Evolutionary conservation across 495 filamentous ascomycete genomes (phyloP).

Genomic region (Podospora appendiculata): DNA sequence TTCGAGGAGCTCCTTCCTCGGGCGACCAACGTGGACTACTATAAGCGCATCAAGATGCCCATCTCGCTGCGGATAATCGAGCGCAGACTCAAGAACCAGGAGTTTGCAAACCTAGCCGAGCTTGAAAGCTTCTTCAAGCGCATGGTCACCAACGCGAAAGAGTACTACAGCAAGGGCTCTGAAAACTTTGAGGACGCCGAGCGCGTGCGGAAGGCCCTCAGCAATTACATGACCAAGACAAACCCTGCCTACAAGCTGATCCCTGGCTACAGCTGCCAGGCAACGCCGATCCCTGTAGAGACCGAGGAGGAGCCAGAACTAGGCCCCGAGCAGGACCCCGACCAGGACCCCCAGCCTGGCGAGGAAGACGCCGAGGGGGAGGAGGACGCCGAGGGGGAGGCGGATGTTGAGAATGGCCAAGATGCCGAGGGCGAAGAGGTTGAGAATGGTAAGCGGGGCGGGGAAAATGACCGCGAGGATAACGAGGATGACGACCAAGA

Average conservation of each 20-base stretch:
- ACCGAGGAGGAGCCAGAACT: conserved; percentile 18
- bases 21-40: conserved; percentile 62
- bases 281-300: conserved; percentile 51
- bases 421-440: conserved; percentile 12
- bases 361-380: conserved; percentile 13
- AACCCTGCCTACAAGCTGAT: conserved; percentile 63
- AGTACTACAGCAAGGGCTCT: conserved; percentile 58
- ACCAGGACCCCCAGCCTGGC: neutral
- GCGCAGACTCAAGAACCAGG: conserved; percentile 53
- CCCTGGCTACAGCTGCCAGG: conserved; percentile 47
- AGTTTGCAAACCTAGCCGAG: conserved; percentile 54
- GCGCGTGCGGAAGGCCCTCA: conserved; percentile 63
- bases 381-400: conserved; percentile 18
- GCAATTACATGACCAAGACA: conserved; percentile 65
- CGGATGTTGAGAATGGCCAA: conserved; percentile 2
- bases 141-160: conserved; percentile 68
- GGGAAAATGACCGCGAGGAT: conserved; percentile 18
- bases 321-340: conserved; percentile 5
- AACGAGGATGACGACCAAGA: conserved; percentile 17
- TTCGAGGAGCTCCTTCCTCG: conserved; percentile 63
- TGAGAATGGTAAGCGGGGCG: conserved; percentile 11
- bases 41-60: conserved; percentile 60
- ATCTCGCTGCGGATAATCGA: conserved; percentile 71
- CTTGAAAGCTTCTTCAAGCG: conserved; percentile 71
- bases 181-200: conserved; percentile 67